A percentile compares a stretch with the other conserved stretches of the same genome.
Conservation (phyloP, 2,329 filamentous ascomycete species). For the Escovopsis sp. region DNA sequence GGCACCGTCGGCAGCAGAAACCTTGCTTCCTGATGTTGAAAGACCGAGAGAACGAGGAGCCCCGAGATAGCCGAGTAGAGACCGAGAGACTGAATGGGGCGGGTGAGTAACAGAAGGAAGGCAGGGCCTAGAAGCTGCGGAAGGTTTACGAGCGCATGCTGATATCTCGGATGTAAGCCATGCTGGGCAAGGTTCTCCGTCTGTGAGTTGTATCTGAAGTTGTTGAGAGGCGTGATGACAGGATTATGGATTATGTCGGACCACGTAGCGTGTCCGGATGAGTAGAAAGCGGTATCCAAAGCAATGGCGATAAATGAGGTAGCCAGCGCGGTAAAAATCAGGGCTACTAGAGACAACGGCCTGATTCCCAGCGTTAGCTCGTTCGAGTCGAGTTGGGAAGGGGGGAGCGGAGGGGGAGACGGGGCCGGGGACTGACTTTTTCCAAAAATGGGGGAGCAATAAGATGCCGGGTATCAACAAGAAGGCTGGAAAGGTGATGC, state of each 20-base stretch:
- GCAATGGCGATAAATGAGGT: constrained; percentile 61
- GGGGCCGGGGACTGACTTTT: constrained; percentile 43
- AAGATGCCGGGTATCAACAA: constrained; percentile 69
- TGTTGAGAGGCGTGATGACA: constrained; percentile 64
- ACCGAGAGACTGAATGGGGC: constrained; percentile 42
- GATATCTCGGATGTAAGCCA: constrained; percentile 66
- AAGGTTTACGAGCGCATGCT: constrained; percentile 58
- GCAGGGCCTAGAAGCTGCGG: constrained; percentile 58
- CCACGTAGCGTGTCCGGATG: constrained; percentile 47
- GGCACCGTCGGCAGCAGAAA: constrained; percentile 65
- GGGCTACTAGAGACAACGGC: constrained; percentile 45
- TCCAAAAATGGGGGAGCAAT: constrained; percentile 71
- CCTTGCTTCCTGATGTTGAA: constrained; percentile 68
- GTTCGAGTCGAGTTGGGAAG: not conserved
- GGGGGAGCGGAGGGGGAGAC: not conserved
- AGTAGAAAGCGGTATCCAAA: constrained; percentile 78
- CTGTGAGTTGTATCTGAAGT: constrained; percentile 59
- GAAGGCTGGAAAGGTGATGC: constrained; percentile 94
- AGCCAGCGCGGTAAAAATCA: constrained; percentile 49
- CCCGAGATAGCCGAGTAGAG: constrained; percentile 64
- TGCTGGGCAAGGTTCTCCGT: constrained; percentile 58
- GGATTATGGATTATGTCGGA: constrained; percentile 48
- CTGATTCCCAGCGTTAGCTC: constrained; percentile 20
- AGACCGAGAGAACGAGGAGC: constrained; percentile 53
- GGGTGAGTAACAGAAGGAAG: constrained; percentile 42